Evolutionary conservation across 1,284 basidiomycete species (phyloP), one percentile per base, ranked within the genome.

Genomic region (Pterulicium gracile): DNA sequence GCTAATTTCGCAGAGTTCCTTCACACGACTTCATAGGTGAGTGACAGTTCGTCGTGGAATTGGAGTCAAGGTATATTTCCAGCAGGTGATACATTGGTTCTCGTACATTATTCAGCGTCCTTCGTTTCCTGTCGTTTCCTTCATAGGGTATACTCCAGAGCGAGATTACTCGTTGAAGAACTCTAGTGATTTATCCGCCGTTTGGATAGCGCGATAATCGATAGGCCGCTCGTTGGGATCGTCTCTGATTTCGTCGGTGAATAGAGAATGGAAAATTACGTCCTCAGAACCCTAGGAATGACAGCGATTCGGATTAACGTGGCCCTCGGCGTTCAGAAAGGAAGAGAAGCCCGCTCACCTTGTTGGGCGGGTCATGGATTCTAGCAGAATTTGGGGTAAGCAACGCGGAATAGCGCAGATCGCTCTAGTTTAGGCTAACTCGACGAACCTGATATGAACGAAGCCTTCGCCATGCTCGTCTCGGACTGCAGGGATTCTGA

Each of bases 101-200:
- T n/a, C n/a, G n/a, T n/a, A n/a, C n/a, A n/a, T n/a, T n/a, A n/a
- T n/a, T n/a, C n/a, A n/a, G n/a, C n/a, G n/a, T n/a, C n/a, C n/a
- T n/a, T n/a, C n/a, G n/a, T n/a, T n/a, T n/a, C n/a, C n/a, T n/a
- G n/a, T n/a, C n/a, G n/a, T n/a, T n/a, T n/a, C n/a, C n/a, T n/a
- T n/a, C n/a, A n/a, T n/a, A n/a, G n/a, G n/a, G n/a, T n/a, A n/a
- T n/a, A n/a, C n/a, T n/a, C n/a, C n/a, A n/a, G n/a, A n/a, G n/a
- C n/a, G n/a, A n/a, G n/a, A 39, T 60, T 59, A 84, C 64, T 82
- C 80, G 55, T 84, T 77, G 70, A 88, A 88, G 61, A 84, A 86
- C 50, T 79, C 73, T 47, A 87, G 64, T 5, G 79, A 75, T 10
- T 66, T 73, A 46, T 75, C 70, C 21, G 57, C 54, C 1, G 68